Base-by-base conservation (phyloP, 2,329 filamentous ascomycete species). In the Arachnomyces sp. region DNA sequence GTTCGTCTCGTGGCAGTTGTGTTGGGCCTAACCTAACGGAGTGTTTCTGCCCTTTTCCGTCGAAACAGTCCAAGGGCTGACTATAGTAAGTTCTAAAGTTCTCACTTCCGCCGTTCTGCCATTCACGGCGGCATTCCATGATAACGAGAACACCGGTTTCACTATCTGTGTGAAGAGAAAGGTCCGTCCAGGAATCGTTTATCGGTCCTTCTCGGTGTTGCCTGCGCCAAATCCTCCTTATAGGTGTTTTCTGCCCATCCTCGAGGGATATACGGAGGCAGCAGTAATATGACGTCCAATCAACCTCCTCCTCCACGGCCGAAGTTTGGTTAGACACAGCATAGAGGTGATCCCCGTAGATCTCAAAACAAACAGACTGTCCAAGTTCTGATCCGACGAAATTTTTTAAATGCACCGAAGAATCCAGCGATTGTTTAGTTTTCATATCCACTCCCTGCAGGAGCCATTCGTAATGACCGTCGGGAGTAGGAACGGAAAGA, bases 161-260 rank as follows among this genome's bases (percentile, higher is more conserved):
- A 43, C 84, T 77, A 43, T 84, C 76, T 28, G 66, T 67, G 18
- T 76, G 71, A 1, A 88, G 63, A 3, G 72, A 72, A 3, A 89
- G 62, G 42, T 78, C 75, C 0, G 76, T 81, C 82, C 83, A 89
- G 2, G 81, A 73, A 49, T 87, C 79, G 48, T 88, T 82, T 12
- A 87, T 77, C 0, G 81, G 75, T 0, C 83, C 83, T 55, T 88
- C 82, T 18, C 64, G 65, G 49, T 85, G 79, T 36, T 81, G 70
- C 12, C 82, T 74, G 6, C 82, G 70, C 73, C 79, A 86, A 33
- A 81, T 70, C 14, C 65, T 61, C 40, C 70, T 68, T n/a, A 65
- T 61, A 46, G 72, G 62, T n/a, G 68, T 48, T 18, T 61, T 58
- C n/a, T 70, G 67, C 2, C 63, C 55, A 25, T 66, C 51, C 6